Conservation (phyloP, 768 basidiomycete genomes). For the Clitopilus hobsonii region DNA sequence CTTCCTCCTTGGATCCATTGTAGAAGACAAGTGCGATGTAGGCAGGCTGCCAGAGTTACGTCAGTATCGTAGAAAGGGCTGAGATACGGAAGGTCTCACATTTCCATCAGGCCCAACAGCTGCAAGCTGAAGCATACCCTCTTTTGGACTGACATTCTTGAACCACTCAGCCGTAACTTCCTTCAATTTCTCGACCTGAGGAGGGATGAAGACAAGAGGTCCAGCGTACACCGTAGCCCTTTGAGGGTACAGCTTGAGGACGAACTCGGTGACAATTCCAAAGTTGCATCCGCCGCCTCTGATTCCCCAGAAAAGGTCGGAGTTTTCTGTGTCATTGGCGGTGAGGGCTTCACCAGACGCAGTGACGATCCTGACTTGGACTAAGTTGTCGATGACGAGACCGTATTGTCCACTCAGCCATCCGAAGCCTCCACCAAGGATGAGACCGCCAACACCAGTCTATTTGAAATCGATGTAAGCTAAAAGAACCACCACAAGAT, state of each 20-base stretch:
- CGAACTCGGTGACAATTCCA: conserved; percentile 53
- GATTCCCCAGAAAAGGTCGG: conserved; percentile 49
- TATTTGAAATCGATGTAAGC: neutral
- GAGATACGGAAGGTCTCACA: neutral
- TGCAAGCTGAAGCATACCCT: conserved; percentile 29
- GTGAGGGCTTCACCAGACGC: conserved; percentile 37
- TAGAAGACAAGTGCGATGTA: conserved; percentile 35
- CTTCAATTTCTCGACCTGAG: conserved; percentile 25
- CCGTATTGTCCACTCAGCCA: conserved; percentile 43
- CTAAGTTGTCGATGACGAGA: conserved; percentile 44
- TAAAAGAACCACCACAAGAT: neutral
- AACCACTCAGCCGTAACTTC: conserved; percentile 32
- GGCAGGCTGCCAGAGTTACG: conserved; percentile 26
- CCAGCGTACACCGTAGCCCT: conserved; percentile 43
- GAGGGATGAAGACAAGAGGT: conserved; percentile 25
- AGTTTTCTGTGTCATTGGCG: conserved; percentile 29
- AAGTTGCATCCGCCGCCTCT: conserved; percentile 52
- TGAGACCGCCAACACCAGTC: conserved; percentile 21
- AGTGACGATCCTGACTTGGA: conserved; percentile 34
- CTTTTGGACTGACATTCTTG: conserved; percentile 27
- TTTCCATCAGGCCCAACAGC: conserved; percentile 32
- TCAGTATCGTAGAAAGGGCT: neutral
- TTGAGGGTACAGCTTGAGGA: conserved; percentile 43
- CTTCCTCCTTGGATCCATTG: conserved; percentile 48
- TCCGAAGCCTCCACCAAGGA: conserved; percentile 53